phyloP scores from a whole-genome alignment of 192 early-diverging fungal genomes.

The Coemansia sp. region DNA sequence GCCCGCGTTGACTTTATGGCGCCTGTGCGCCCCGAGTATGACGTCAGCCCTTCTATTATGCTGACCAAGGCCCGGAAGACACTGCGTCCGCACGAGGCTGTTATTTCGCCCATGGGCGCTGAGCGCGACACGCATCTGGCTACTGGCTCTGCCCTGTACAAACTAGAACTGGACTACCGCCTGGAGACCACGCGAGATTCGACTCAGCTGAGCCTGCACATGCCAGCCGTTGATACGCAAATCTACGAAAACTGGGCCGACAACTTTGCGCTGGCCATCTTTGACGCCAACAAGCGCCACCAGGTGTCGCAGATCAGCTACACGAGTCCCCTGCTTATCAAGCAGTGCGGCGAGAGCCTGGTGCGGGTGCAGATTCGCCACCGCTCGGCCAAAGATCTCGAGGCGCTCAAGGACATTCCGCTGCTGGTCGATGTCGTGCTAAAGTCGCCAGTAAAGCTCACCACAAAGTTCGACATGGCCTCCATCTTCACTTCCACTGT shows the following conservation, averaged over 20 bases:
- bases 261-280: constrained; percentile 65
- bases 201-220: constrained; percentile 44
- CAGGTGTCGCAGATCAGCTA: constrained; percentile 73
- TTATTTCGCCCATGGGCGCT: constrained; percentile 61
- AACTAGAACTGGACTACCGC: constrained; percentile 75
- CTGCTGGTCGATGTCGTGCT: constrained; percentile 67
- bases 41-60: constrained; percentile 55
- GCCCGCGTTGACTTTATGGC: constrained; percentile 72
- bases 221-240: constrained; percentile 53
- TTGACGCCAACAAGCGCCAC: constrained; percentile 77
- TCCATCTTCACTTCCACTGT: constrained; percentile 60
- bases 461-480: constrained; percentile 18
- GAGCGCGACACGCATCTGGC: constrained; percentile 75
- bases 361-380: constrained; percentile 78
- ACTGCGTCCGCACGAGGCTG: constrained; percentile 65
- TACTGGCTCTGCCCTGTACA: constrained; percentile 64
- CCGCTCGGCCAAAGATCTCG: constrained; percentile 65
- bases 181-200: constrained; percentile 60
- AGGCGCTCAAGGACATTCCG: constrained; percentile 66
- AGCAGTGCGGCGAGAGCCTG: constrained; percentile 79
- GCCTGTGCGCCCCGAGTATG: constrained; percentile 71
- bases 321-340: constrained; percentile 64
- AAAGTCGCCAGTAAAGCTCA: constrained; percentile 52
- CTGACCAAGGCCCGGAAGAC: constrained; percentile 64
- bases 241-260: constrained; percentile 83